Base-by-base conservation (phyloP, 257 asterid genomes). In the Avicennia marina region DNA sequence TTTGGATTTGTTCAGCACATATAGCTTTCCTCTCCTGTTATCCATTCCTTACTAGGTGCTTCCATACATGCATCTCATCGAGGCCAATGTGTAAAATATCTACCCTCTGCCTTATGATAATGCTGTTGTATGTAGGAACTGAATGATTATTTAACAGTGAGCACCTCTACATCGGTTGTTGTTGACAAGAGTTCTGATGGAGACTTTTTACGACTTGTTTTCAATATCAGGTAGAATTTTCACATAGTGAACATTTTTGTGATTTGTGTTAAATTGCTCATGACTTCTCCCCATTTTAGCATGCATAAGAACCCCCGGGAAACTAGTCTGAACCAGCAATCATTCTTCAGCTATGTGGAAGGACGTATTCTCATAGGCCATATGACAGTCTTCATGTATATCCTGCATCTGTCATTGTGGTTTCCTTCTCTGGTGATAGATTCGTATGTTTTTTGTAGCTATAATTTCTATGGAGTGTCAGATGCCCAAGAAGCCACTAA, bases 161-260 rank as follows among this genome's bases (percentile, higher is more conserved):
- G 72, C 80, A 82, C 96, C 58, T 67, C 95, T 11, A 89, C 99
- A 63, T 60, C 95, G n/a, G 61, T 89, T 31, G 62, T 93, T 2
- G 85, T 93, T 67, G 99, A 89, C 77, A 75, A 84, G 73, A 89
- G 99, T 75, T 71, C 96, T 64, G 95, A 89, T 75, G 94, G 82
- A 53, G 95, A 89, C 64, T 80, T 89, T 59, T 68, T 89, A 68
- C 84, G 87, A 52, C 82, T 89, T 66, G 95, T 86, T 73, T 93
- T 93, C 71, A 82, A 89, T 79, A 77, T 93, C 26, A 93, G 98
- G 98, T 80, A 80, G 29, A 43, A 59, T 65, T 63, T 42, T 13
- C 8, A 20, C 13, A n/a, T 62, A 26, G 27, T 27, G 9, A 13
- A 36, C 9, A 5, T 5, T 13, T 48, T 43, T 22, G 31, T 32